phyloP scores from a whole-genome alignment of 1,284 basidiomycete species.

The Apiotrichum gracile region DNA sequence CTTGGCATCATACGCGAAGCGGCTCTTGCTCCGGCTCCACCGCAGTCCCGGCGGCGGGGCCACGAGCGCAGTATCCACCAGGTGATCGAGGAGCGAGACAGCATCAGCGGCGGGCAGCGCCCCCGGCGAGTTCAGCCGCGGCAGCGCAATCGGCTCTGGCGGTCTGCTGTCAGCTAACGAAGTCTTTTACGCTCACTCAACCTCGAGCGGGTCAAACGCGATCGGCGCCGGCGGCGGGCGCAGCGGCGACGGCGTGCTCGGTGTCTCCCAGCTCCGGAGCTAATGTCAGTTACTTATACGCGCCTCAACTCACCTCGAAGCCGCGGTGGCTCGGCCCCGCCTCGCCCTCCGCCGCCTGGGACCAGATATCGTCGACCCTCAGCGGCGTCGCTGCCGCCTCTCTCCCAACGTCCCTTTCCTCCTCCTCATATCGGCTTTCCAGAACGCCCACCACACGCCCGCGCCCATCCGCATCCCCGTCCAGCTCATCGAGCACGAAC shows the following conservation, averaged over 20 bases:
- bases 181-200: slow-evolving; percentile 14
- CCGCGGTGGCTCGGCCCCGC: not conserved
- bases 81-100: slow-evolving; percentile 17
- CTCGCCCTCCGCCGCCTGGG: not conserved
- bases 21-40: slow-evolving; percentile 24
- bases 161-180: slow-evolving; percentile 6
- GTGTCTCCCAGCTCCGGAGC: slow-evolving; percentile 5
- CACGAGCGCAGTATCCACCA: slow-evolving; percentile 32
- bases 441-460: not conserved
- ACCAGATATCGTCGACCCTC: slow-evolving; percentile 1
- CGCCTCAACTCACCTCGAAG: slow-evolving; percentile 14
- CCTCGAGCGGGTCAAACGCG: slow-evolving; percentile 30
- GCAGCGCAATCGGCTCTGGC: slow-evolving; percentile 14
- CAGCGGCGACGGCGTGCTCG: not conserved
- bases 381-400: not conserved
- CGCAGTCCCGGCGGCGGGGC: slow-evolving; percentile 13
- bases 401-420: not conserved
- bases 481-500: not conserved
- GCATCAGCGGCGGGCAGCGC: slow-evolving; percentile 13
- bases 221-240: not conserved
- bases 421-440: not conserved
- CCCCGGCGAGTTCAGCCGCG: slow-evolving; percentile 9
- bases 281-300: not conserved
- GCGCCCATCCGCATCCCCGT: not conserved
- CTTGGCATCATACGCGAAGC: slow-evolving; percentile 22